Evolutionary conservation across 805 yeast genomes (phyloP).

Genomic region (Ogataea nonfermentans): DNA sequence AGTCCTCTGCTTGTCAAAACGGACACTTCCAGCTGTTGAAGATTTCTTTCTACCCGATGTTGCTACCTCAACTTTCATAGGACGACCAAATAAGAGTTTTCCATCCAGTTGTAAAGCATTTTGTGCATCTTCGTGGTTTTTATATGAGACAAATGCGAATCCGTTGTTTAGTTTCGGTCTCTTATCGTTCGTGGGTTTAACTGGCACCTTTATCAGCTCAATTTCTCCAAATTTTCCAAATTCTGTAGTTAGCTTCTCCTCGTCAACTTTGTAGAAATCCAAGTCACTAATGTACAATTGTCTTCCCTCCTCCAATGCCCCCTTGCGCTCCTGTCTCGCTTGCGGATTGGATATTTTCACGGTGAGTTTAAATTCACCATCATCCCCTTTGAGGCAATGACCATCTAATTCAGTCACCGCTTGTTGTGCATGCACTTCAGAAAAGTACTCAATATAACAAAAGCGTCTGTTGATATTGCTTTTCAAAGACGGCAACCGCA

Average conservation of each 20-base stretch:
- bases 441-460: conserved; percentile 63
- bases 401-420: conserved; percentile 46
- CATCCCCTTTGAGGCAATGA: conserved; percentile 31
- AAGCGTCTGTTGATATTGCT: conserved; percentile 59
- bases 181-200: conserved; percentile 30
- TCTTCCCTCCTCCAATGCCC: conserved; percentile 50
- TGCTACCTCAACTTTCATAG: conserved; percentile 49
- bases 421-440: conserved; percentile 40
- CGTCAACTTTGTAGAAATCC: conserved; percentile 43
- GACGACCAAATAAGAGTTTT: conserved; percentile 43
- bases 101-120: conserved; percentile 44
- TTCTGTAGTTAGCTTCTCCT: conserved; percentile 36
- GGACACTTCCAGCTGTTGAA: conserved; percentile 3
- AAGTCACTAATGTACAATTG: conserved; percentile 57
- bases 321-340: conserved; percentile 39
- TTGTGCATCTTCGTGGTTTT: conserved; percentile 41
- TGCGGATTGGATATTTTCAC: conserved; percentile 66
- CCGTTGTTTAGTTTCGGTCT: conserved; percentile 50
- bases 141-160: conserved; percentile 61
- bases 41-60: conserved; percentile 23
- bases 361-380: conserved; percentile 38
- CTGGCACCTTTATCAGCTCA: conserved; percentile 51
- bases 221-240: conserved; percentile 54
- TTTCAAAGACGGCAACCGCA: conserved; percentile 64
- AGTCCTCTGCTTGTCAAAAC: conserved; percentile 17